Evolutionary conservation across 345 rosid species (phyloP), one percentile per base, ranked within the genome.

Genomic region (Melastoma malabathricum): DNA sequence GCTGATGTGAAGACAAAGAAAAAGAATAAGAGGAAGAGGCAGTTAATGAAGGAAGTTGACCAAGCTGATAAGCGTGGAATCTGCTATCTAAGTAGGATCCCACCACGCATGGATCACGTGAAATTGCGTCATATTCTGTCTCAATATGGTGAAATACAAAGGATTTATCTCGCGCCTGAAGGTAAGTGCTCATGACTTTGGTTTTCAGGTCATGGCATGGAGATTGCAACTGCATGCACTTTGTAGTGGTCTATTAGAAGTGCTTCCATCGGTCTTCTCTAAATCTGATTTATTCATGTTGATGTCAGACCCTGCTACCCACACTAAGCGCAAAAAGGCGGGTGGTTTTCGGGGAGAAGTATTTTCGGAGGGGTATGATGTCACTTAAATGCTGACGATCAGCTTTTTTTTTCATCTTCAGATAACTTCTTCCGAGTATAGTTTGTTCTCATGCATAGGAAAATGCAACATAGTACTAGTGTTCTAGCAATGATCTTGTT

Each of bases 101-200:
- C 98, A 57, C 96, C 96, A 17, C 84, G 66, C 47, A 87, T 86
- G 96, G 96, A 92, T 68, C 93, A 71, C 56, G 80, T 80, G 47
- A 78, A 75, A 64, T 84, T 92, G 53, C 92, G 89, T 15, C 93
- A 80, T 18, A 69, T 80, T 60, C 87, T 92, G 44, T 71, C 84
- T 47, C 92, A 75, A 19, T 73, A 66, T 67, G 98, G 89, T 19
- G 84, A 87, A 57, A 58, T 87, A 15, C 75, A 70, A 22, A 67
- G 98, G 65, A 82, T 92, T 58, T 92, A 92, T 79, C 96, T 92
- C 59, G 77, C 74, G 14, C 96, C 98, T 47, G 75, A 78, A 72
- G 68, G 95, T 89, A 39, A 46, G 34, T 52, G 4, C 12, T 27
- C 5, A 14, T n/a, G 46, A 16, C 22, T 23, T 48, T 38, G 16